These are phyloP conservation scores for Microthlaspi erraticum DNA, from an alignment of 345 rosid genomes.

Conservation along the genomic window DNA sequence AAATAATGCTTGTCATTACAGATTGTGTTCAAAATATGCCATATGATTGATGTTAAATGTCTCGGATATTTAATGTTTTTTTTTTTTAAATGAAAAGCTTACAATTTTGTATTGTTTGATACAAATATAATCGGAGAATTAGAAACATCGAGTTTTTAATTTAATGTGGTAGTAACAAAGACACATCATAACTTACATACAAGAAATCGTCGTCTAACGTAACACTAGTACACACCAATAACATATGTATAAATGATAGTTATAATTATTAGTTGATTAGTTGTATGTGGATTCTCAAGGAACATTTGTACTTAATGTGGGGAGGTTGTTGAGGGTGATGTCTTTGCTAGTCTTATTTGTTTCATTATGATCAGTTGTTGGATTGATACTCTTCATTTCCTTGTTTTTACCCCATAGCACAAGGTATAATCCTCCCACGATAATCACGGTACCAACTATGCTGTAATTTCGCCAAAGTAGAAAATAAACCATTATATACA, in stretches of 20 bases:
- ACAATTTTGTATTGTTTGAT: not conserved
- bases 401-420: conserved; percentile 60
- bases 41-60: not conserved
- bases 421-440: conserved; percentile 50
- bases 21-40: no score
- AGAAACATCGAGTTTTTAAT: not conserved
- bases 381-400: conserved; percentile 44
- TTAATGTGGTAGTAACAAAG: not conserved
- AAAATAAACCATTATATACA: conserved; percentile 26
- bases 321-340: conserved; percentile 7
- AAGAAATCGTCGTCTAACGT: conserved; percentile 8
- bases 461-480: conserved; percentile 39
- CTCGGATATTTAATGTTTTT: no score
- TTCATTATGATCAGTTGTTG: conserved; percentile 28
- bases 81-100: no score
- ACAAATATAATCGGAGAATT: not conserved
- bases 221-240: no score
- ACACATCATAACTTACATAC: conserved; percentile 4
- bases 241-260: not conserved
- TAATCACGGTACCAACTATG: conserved; percentile 49
- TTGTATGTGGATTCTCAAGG: conserved; percentile 26
- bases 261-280: not conserved
- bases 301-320: conserved; percentile 31
- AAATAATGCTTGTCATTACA: no score
- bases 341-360: conserved; percentile 42